These are phyloP conservation scores for Xylaria castorea DNA, from an alignment of 495 filamentous ascomycete genomes.

Conservation along the genomic window DNA sequence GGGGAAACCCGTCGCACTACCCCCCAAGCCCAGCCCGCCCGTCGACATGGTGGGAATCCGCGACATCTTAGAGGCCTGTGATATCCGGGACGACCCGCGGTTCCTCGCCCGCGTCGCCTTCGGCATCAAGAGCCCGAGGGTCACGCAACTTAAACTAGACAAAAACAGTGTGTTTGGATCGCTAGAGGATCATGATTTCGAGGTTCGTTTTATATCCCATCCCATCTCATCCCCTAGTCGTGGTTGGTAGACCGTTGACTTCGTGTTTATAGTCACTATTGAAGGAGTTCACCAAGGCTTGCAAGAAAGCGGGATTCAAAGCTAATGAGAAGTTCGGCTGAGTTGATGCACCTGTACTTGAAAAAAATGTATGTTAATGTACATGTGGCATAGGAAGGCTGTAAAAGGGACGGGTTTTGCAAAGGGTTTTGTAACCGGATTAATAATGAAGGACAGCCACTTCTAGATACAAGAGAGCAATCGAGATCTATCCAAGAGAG, in stretches of 20 bases:
- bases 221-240: not conserved
- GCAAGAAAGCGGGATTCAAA: constrained; percentile 14
- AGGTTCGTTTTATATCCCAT: constrained; percentile 41
- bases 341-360: not conserved
- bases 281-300: constrained; percentile 39
- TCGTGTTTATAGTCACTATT: constrained; percentile 35
- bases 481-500: not conserved
- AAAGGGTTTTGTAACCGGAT: not conserved
- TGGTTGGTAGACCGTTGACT: not conserved
- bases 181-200: constrained; percentile 57
- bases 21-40: constrained; percentile 28
- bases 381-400: not conserved
- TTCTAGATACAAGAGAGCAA: not conserved
- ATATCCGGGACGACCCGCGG: constrained; percentile 59
- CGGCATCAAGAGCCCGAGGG: constrained; percentile 62
- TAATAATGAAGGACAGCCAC: not conserved
- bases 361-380: not conserved
- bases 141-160: constrained; percentile 51
- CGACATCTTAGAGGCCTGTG: constrained; percentile 46
- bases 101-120: constrained; percentile 63
- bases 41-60: constrained; percentile 48
- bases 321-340: constrained; percentile 7
- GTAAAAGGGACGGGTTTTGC: not conserved
- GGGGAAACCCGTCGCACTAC: constrained; percentile 43
- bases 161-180: constrained; percentile 54